Percentiles rank a stretch among this genome's conserved stretches.
Evolutionary conservation across 352 stramenopile species (phyloP).

Genomic region (Phytophthora cactorum): DNA sequence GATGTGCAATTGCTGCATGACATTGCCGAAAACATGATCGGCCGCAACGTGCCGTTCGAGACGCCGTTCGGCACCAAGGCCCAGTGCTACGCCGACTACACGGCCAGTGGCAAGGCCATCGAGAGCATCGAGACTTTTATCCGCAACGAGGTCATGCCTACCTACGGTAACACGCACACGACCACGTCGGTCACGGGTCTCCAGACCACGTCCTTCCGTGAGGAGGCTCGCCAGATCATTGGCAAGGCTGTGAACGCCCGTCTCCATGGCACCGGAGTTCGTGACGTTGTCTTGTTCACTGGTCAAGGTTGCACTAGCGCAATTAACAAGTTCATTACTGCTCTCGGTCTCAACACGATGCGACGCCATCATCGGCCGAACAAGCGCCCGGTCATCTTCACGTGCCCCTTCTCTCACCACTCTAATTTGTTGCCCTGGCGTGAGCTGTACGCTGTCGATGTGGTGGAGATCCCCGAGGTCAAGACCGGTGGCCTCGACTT

Average conservation of each 20-base stretch:
- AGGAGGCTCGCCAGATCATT: conserved; percentile 95
- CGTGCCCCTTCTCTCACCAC: conserved; percentile 97
- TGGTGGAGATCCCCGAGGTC: conserved; percentile 78
- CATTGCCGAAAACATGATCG: conserved; percentile 62
- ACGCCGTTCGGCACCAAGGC: conserved; percentile 78
- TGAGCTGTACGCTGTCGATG: conserved; percentile 84
- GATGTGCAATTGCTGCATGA: conserved; percentile 44
- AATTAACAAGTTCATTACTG: conserved; percentile 83
- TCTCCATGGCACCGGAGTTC: conserved; percentile 77
- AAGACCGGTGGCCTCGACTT: conserved; percentile 64
- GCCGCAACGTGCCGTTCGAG: conserved; percentile 55
- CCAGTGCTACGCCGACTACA: conserved; percentile 96
- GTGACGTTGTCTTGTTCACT: conserved; percentile 96
- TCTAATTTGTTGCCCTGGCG: conserved; percentile 98
- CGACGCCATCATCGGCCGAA: conserved; percentile 34
- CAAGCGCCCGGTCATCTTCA: conserved; percentile 88
- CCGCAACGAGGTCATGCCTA: conserved; percentile 86
- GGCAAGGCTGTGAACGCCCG: conserved; percentile 89
- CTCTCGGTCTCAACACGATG: conserved; percentile 63
- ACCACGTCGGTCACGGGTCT: conserved; percentile 78
- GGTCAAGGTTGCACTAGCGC: conserved; percentile 89
- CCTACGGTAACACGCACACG: conserved; percentile 99
- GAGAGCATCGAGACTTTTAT: conserved; percentile 93
- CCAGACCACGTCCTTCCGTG: conserved; percentile 94
- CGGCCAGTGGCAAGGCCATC: conserved; percentile 92